Percentiles rank a stretch among this genome's conserved stretches.
phyloP scores from a whole-genome alignment of 352 stramenopile genomes.

The Plasmopara viticola region DNA sequence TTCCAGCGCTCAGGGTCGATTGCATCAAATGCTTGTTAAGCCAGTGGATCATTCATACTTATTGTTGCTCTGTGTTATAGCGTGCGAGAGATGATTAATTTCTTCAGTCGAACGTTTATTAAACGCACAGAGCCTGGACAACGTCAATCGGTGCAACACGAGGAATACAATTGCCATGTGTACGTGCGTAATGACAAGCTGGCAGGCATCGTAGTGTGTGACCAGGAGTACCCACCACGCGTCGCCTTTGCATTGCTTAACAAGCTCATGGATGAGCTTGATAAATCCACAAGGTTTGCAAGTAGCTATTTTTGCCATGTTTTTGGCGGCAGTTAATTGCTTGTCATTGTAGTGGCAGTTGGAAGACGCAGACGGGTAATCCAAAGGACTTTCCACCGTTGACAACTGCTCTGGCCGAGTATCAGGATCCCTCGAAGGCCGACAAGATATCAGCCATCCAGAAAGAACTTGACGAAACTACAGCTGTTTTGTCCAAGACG shows the following conservation, averaged over 20 bases:
- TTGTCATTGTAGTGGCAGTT: constrained; percentile 36
- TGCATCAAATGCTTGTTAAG: neutral
- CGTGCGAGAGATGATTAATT: constrained; percentile 98
- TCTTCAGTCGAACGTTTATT: constrained; percentile 99
- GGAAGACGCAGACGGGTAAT: constrained; percentile 50
- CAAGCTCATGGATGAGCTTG: constrained; percentile 95
- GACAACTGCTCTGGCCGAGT: constrained; percentile 92
- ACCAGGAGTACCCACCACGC: constrained; percentile 97
- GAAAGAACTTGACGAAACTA: constrained; percentile 99
- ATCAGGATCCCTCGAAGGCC: constrained; percentile 96
- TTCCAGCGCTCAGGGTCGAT: constrained; percentile 79
- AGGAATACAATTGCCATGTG: constrained; percentile 98
- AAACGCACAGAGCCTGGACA: constrained; percentile 95
- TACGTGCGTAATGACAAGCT: constrained; percentile 96
- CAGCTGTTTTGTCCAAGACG: constrained; percentile 97
- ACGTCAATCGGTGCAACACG: constrained; percentile 97
- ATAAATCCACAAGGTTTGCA: constrained; percentile 52
- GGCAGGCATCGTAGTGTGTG: constrained; percentile 93
- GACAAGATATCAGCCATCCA: constrained; percentile 99
- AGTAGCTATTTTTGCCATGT: neutral
- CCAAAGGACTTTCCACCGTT: constrained; percentile 89
- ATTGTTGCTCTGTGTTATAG: constrained; percentile 26
- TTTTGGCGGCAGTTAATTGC: constrained; percentile 4
- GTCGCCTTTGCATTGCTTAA: constrained; percentile 97
- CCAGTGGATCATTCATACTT: no score